A percentile compares a stretch with the other conserved stretches of the same genome.
phyloP scores from a whole-genome alignment of 2,329 filamentous ascomycete species.

The Fusarium nematophilum region DNA sequence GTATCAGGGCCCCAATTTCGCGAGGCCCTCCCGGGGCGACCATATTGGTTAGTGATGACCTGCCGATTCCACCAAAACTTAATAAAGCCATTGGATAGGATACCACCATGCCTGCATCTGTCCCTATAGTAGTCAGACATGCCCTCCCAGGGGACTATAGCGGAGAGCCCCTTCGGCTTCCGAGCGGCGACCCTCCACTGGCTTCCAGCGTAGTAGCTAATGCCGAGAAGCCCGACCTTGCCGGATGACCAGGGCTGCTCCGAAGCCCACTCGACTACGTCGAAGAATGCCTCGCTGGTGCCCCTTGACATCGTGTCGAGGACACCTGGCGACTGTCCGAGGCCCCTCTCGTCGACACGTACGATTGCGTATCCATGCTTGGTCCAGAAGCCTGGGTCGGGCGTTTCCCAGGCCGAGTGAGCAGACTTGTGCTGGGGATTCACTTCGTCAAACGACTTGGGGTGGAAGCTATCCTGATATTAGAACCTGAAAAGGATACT shows the following conservation, averaged over 20 bases:
- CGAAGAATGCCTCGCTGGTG: slow-evolving; percentile 61
- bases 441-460: slow-evolving; percentile 59
- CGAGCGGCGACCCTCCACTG: slow-evolving; percentile 63
- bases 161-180: slow-evolving; percentile 57
- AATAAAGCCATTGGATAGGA: slow-evolving; percentile 69
- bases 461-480: slow-evolving; percentile 48
- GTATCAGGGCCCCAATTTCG: slow-evolving; percentile 66
- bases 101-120: slow-evolving; percentile 70
- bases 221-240: slow-evolving; percentile 61
- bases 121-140: slow-evolving; percentile 68
- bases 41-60: slow-evolving; percentile 71
- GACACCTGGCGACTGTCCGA: slow-evolving; percentile 59
- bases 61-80: slow-evolving; percentile 44
- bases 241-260: slow-evolving; percentile 58
- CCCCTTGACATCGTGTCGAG: slow-evolving; percentile 62
- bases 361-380: slow-evolving; percentile 65
- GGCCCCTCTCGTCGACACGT: slow-evolving; percentile 62
- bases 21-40: slow-evolving; percentile 60
- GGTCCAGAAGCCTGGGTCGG: slow-evolving; percentile 68
- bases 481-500: too few species aligned
- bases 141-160: slow-evolving; percentile 63
- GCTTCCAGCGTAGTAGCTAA: slow-evolving; percentile 59
- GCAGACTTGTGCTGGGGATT: slow-evolving; percentile 64
- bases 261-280: slow-evolving; percentile 62
- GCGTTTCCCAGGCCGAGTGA: slow-evolving; percentile 70